Evolutionary conservation across 441 rosid species (phyloP), one percentile per base, ranked within the genome.

Genomic region (Pelargonium cotyledonis): DNA sequence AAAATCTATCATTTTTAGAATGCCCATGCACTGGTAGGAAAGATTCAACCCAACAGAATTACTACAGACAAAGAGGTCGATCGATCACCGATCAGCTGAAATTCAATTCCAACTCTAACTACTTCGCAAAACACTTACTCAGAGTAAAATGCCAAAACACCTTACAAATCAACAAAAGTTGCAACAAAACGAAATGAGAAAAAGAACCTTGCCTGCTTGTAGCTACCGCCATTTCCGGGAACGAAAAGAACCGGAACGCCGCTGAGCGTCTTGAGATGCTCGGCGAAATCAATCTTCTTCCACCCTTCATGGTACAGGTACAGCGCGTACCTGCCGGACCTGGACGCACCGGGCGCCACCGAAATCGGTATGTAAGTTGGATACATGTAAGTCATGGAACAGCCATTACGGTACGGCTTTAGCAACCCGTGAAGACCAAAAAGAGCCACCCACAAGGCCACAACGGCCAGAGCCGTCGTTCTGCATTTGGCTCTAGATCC

Each of bases 141-240:
- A 5, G 5, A n/a, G 60, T 53, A 16, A 55, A 16, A 58, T 26
- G 63, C 14, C 12, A 7, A 19, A 16, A 51, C 41, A 38, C 41
- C 41, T 4, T 2, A 40, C 8, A 3, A 44, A 44, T 9, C 66
- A 31, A 23, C 10, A 63, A 0, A 19, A 63, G 15, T 38, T 29
- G 47, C 15, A 26, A 21, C 21, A 51, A 14, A 67, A 41, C 19
- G 21, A 46, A 35, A 64, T 67, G 21, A 72, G 23, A 31, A 38
- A n/a, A 65, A 72, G n/a, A 55, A 74, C 57, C 83, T 75, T 80
- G 78, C 99, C 97, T 92, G 98, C 82, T 95, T 95, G 84, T 85
- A 95, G 87, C 97, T 90, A 70, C 99, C 99, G 0, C 97, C 91
- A 69, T 92, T 95, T 8, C 99, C 99, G 4, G 99, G 99, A 71